These are phyloP conservation scores for Mycena floridula DNA, from an alignment of 768 basidiomycete species.

Conservation along the genomic window DNA sequence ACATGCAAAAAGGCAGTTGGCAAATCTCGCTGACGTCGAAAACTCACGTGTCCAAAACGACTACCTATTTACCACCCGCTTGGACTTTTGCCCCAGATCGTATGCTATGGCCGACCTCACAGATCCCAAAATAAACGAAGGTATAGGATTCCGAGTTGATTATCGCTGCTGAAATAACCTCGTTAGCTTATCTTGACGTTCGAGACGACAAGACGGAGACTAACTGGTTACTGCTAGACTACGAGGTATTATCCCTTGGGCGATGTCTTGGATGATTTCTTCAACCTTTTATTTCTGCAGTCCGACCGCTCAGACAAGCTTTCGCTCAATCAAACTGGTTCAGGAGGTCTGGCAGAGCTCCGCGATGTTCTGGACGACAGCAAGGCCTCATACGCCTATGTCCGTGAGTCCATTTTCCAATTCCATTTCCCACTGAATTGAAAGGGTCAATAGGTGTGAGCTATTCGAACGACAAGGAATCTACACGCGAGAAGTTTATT, in stretches of 20 bases:
- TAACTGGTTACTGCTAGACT: constrained; percentile 89
- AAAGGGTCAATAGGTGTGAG: not conserved
- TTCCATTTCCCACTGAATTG: constrained; percentile 44
- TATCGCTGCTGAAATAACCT: constrained; percentile 16
- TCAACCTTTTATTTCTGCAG: constrained; percentile 20
- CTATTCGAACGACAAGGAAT: constrained; percentile 85
- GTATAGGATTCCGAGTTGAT: no score
- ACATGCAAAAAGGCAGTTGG: no score
- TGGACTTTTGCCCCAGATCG: not conserved
- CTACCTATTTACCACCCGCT: not conserved
- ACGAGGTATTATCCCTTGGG: constrained; percentile 43
- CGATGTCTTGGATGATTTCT: not conserved
- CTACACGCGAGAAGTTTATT: constrained; percentile 83
- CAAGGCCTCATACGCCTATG: constrained; percentile 83
- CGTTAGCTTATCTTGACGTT: constrained; percentile 80
- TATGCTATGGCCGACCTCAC: constrained; percentile 71
- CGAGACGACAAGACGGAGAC: constrained; percentile 79
- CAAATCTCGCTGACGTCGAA: no score
- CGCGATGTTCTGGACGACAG: constrained; percentile 61
- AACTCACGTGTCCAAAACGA: no score
- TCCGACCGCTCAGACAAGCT: constrained; percentile 80
- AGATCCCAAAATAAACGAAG: constrained; percentile 67
- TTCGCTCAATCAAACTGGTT: constrained; percentile 69
- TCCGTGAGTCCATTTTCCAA: constrained; percentile 80
- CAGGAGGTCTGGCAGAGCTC: constrained; percentile 76